Evolutionary conservation across 1,284 basidiomycete genomes (phyloP).

Genomic region (Ceraceosorus guamensis): DNA sequence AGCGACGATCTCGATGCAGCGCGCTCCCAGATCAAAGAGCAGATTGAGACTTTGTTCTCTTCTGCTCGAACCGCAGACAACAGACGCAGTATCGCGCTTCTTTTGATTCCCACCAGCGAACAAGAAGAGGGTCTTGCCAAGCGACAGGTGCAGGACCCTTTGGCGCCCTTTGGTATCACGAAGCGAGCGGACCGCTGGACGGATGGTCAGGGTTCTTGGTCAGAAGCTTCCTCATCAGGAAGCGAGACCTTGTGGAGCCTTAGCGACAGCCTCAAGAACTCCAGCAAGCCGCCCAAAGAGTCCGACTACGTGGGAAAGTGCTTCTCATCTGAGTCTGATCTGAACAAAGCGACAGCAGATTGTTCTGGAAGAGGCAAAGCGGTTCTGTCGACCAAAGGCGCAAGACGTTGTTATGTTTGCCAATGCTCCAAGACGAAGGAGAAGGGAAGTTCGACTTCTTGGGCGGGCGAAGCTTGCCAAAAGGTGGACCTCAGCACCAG

Average conservation of each 20-base stretch:
- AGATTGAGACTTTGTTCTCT: too few relatives aligned
- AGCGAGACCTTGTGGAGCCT: background rate
- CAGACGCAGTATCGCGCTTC: too few relatives aligned
- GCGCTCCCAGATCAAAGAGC: too few relatives aligned
- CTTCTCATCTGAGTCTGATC: constrained; percentile 19
- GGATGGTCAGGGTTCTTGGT: constrained; percentile 16
- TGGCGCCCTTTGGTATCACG: constrained; percentile 15
- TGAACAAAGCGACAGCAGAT: constrained; percentile 27
- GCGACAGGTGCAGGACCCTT: constrained; percentile 15
- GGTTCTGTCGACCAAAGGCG: constrained; percentile 27
- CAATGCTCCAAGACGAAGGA: constrained; percentile 24
- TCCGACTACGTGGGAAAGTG: constrained; percentile 19
- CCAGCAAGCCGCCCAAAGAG: constrained; percentile 1
- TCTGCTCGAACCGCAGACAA: too few relatives aligned
- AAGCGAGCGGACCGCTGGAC: constrained; percentile 1
- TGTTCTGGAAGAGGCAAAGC: constrained; percentile 37
- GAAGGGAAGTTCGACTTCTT: constrained; percentile 22
- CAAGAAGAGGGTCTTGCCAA: constrained; percentile 1
- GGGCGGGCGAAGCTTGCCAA: constrained; percentile 41
- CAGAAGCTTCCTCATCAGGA: background rate
- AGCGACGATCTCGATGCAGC: too few relatives aligned
- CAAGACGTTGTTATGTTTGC: constrained; percentile 36
- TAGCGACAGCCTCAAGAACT: constrained; percentile 1
- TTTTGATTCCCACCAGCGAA: too few relatives aligned
- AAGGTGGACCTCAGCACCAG: constrained; percentile 36